A percentile compares a stretch with the other conserved stretches of the same genome.
Conservation (phyloP, 208 protist genomes). For the Leishmania arabica region DNA sequence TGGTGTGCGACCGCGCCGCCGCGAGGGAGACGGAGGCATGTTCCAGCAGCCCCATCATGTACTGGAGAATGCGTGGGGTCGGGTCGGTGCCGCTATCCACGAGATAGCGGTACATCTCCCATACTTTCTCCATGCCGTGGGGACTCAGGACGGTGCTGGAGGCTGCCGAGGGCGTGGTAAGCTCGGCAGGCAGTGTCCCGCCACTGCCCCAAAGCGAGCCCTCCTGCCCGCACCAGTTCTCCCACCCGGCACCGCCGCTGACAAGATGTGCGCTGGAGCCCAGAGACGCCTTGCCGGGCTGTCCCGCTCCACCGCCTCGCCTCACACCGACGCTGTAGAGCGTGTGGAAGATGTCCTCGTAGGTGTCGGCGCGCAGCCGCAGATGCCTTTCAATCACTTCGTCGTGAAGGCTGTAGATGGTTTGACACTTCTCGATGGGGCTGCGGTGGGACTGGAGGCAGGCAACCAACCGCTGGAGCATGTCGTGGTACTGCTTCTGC, state of each 20-base stretch:
- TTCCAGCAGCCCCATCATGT: slow-evolving; percentile 80
- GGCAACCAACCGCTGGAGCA: slow-evolving; percentile 52
- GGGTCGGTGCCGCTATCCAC: slow-evolving; percentile 86
- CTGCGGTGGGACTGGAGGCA: slow-evolving; percentile 70
- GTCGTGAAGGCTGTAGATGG: slow-evolving; percentile 64
- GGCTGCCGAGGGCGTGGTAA: slow-evolving; percentile 37
- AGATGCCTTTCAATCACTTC: slow-evolving; percentile 61
- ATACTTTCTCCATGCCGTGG: slow-evolving; percentile 50
- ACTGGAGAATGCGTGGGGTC: slow-evolving; percentile 60
- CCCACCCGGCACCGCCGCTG: slow-evolving; percentile 9
- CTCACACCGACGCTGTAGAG: slow-evolving; percentile 57
- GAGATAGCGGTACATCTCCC: slow-evolving; percentile 80
- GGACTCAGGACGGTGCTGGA: slow-evolving; percentile 41
- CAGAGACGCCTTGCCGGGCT: slow-evolving; percentile 15
- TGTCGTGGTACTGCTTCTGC: slow-evolving; percentile 55
- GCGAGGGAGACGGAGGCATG: slow-evolving; percentile 29
- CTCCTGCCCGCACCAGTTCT: slow-evolving; percentile 6
- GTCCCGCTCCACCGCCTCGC: slow-evolving; percentile 22
- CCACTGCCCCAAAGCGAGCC: neutral
- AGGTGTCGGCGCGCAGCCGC: slow-evolving; percentile 76
- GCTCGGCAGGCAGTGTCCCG: slow-evolving; percentile 44
- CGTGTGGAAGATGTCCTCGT: slow-evolving; percentile 81
- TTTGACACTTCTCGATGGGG: slow-evolving; percentile 66
- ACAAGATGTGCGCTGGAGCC: slow-evolving; percentile 15
- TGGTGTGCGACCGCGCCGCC: slow-evolving; percentile 5